A percentile compares a stretch with the other conserved stretches of the same genome.
These are phyloP conservation scores for Eucalyptus tenuipes DNA, from an alignment of 345 rosid species.

Conservation along the genomic window DNA sequence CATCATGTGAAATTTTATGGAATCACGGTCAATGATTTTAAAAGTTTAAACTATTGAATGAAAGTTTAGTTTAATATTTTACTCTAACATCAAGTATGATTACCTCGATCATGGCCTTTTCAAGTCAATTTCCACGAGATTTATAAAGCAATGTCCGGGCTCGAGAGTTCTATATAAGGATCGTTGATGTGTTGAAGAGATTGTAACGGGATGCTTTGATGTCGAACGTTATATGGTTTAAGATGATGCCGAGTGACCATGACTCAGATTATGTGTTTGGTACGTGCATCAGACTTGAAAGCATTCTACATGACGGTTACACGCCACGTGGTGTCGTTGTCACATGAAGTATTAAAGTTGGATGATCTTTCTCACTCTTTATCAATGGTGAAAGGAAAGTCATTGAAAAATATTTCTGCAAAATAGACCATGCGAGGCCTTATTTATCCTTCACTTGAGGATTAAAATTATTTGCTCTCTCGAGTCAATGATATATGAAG, in stretches of 20 bases:
- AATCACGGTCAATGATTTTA: fast-evolving
- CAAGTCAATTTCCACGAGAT: background rate
- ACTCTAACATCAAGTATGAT: background rate
- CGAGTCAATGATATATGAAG: background rate
- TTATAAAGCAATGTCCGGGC: fast-evolving
- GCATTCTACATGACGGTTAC: background rate
- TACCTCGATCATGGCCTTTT: background rate
- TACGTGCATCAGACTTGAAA: background rate
- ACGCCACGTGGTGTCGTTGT: fast-evolving
- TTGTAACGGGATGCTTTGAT: background rate
- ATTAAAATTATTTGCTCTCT: background rate
- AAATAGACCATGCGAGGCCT: background rate
- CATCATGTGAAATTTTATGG: fast-evolving
- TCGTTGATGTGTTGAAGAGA: background rate
- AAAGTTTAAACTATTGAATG: too few species aligned
- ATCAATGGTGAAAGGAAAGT: background rate
- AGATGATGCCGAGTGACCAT: background rate
- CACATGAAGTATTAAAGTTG: background rate
- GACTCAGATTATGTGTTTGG: background rate
- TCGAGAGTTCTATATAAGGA: background rate
- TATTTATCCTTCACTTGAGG: background rate
- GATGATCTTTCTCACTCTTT: fast-evolving
- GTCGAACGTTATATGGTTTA: background rate
- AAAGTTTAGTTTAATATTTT: fast-evolving
- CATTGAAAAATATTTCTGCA: background rate